These are phyloP conservation scores for Scedosporium aurantiacum DNA, from an alignment of 2,329 filamentous ascomycete species.

Conservation along the genomic window DNA sequence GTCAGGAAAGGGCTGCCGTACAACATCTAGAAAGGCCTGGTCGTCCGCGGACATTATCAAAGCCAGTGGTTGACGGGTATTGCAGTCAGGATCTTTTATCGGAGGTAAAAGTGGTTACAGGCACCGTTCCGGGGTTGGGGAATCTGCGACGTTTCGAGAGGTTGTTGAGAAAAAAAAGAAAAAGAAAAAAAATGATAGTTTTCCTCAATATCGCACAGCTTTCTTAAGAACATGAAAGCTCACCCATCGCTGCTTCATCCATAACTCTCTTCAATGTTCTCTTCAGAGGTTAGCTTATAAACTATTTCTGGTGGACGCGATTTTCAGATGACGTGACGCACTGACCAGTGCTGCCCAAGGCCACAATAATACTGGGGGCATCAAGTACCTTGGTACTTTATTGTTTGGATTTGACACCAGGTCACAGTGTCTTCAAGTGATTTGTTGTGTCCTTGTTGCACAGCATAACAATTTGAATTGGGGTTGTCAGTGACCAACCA, in stretches of 20 bases:
- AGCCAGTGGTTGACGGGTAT: slow-evolving; percentile 8
- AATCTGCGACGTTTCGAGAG: neutral
- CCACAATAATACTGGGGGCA: neutral
- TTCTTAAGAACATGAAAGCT: too few species aligned
- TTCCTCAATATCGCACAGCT: too few species aligned
- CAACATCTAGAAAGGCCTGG: slow-evolving; percentile 66
- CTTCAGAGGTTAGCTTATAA: neutral
- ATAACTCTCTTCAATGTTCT: neutral
- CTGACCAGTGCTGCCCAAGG: neutral
- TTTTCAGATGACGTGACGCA: neutral
- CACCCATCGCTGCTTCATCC: too few species aligned
- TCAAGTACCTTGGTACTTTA: too few species aligned
- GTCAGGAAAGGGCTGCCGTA: slow-evolving; percentile 30
- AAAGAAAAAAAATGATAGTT: too few species aligned
- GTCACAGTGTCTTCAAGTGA: too few species aligned
- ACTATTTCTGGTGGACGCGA: neutral
- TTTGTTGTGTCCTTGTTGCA: too few species aligned
- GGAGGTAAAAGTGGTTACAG: neutral
- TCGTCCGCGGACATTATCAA: slow-evolving; percentile 65
- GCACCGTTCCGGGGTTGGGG: neutral
- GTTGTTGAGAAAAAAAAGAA: neutral
- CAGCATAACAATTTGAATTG: too few species aligned
- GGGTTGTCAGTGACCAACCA: too few species aligned
- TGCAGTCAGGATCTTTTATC: neutral
- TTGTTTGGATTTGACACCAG: too few species aligned